phyloP scores from a whole-genome alignment of 163 green algal species.

The Picocystis sp. region DNA sequence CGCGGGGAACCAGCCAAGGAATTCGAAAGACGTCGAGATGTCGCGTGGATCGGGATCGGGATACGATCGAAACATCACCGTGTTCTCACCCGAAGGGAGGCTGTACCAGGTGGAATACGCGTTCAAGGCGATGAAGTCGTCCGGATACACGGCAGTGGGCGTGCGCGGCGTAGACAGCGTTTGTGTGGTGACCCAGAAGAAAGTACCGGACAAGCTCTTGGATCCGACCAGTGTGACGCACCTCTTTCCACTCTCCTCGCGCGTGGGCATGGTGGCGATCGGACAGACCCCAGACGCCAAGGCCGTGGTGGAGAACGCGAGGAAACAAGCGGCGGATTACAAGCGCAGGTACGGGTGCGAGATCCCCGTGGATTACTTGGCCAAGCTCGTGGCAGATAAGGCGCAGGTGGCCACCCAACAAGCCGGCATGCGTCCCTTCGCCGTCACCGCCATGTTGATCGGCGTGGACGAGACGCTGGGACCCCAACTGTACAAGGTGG shows the following conservation, averaged over 20 bases:
- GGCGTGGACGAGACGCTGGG: conserved; percentile 88
- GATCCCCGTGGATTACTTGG: conserved; percentile 81
- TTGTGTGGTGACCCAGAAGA: conserved; percentile 90
- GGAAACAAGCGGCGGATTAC: too few species aligned
- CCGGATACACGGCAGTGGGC: conserved; percentile 75
- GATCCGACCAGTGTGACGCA: conserved; percentile 74
- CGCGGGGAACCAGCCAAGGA: too few species aligned
- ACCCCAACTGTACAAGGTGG: conserved; percentile 89
- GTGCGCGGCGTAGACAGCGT: conserved; percentile 85
- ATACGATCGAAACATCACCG: conserved; percentile 74
- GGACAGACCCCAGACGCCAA: conserved; percentile 24
- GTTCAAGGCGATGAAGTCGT: conserved; percentile 62
- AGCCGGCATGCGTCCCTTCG: conserved; percentile 74
- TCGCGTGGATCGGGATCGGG: conserved; percentile 52
- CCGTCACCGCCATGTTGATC: conserved; percentile 73
- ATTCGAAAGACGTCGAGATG: conserved; percentile 27
- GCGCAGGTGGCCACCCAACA: conserved; percentile 95
- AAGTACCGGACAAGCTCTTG: conserved; percentile 92
- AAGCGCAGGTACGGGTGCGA: conserved; percentile 85
- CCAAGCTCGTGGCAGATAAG: conserved; percentile 79
- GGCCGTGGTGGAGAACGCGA: background rate
- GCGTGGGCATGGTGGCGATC: conserved; percentile 67
- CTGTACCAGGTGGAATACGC: conserved; percentile 78
- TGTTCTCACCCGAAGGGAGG: conserved; percentile 74
- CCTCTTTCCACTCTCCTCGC: conserved; percentile 73